Base-by-base conservation (phyloP, 768 basidiomycete genomes). In the Xerocomus spinulosus region DNA sequence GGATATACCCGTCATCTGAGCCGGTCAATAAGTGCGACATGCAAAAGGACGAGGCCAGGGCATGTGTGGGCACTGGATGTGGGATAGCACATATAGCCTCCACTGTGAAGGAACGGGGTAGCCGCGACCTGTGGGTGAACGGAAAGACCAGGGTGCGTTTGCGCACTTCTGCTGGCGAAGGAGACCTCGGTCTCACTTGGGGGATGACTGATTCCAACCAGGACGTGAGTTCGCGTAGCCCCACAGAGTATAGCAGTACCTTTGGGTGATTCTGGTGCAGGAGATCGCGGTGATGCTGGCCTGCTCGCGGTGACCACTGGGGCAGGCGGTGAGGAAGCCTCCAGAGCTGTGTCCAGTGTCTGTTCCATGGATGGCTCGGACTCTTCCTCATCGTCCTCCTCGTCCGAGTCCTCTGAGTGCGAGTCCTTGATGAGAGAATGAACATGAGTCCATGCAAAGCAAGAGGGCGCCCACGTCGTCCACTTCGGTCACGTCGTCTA, bases 71-170 rank as follows among this genome's bases (percentile, higher is more conserved):
- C 4, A 80, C 82, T 4, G 92, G 92, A 54, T 94, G 88, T 1
- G 94, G 90, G 47, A 97, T 80, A 17, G 92, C 92, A 52, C 87
- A 91, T 51, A 95, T 81, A 15, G 93, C 92, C 68, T 95, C 93
- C 5, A 96, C 84, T 7, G 85, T 84, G 63, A 84, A 91, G 0
- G 88, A 77, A 25, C 81, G 76, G n/a, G 80, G 81, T 14, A 61
- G 57, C 12, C 33, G 58, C 12, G 58, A 51, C 32, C 56, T 49
- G 58, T 60, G 56, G 36, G 58, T 50, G 57, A 63, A 48, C 53
- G 68, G 57, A 39, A 69, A 67, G 47, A 61, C 52, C 12, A 85
- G 54, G 9, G 61, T 61, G 28, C 69, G 71, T 58, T 73, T 80
- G 25, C 84, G 82, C 23, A 73, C 54, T 37, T 72, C 72, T 12